A percentile compares a stretch with the other conserved stretches of the same genome.
These are phyloP conservation scores for Aspergillus ibericus DNA, from an alignment of 2,329 filamentous ascomycete genomes.

Conservation along the genomic window DNA sequence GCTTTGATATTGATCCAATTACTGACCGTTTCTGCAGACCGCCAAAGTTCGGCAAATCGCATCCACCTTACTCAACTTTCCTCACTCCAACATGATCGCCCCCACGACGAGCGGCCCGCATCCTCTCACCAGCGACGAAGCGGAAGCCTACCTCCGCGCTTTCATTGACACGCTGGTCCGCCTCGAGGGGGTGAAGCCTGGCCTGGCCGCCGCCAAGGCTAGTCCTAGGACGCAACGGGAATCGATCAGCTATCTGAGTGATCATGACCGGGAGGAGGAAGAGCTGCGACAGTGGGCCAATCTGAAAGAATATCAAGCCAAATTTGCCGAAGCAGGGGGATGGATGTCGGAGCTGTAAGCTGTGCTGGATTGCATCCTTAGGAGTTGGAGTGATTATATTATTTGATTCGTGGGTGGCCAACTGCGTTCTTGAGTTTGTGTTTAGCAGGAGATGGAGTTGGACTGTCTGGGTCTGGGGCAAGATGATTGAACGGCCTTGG, in stretches of 20 bases:
- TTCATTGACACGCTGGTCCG: conserved; percentile 75
- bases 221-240: conserved; percentile 31
- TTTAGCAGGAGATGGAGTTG: neutral
- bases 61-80: conserved; percentile 70
- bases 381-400: neutral
- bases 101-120: conserved; percentile 29
- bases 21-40: conserved; percentile 51
- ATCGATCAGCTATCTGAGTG: conserved; percentile 39
- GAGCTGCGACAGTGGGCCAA: conserved; percentile 78
- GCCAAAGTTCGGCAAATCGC: conserved; percentile 84
- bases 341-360: conserved; percentile 30
- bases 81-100: conserved; percentile 34
- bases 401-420: neutral
- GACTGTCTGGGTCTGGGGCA: neutral
- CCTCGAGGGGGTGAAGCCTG: conserved; percentile 61
- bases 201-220: conserved; percentile 20
- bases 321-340: conserved; percentile 67
- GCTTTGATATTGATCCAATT: neutral
- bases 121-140: conserved; percentile 47
- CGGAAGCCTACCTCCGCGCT: conserved; percentile 69
- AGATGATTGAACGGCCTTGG: neutral
- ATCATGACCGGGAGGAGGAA: conserved; percentile 67
- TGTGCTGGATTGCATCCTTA: neutral
- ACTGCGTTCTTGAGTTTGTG: neutral
- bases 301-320: conserved; percentile 73